Conservation (phyloP, 2,329 filamentous ascomycete genomes). For the Colletotrichum chrysophilum region DNA sequence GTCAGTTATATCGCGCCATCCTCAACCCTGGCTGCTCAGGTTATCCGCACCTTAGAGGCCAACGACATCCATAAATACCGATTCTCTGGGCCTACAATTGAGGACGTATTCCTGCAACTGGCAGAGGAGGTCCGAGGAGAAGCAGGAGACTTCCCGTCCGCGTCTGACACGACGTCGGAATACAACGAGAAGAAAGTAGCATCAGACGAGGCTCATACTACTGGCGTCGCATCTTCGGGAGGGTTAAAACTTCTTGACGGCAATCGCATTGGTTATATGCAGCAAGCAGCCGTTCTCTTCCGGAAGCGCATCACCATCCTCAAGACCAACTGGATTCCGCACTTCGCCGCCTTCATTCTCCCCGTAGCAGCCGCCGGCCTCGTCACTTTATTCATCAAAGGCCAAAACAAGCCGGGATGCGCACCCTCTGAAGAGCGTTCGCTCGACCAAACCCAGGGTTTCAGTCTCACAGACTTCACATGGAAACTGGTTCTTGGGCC, state of each 20-base stretch:
- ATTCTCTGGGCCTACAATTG: conserved; percentile 87
- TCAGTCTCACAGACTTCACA: conserved; percentile 39
- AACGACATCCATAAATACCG: conserved; percentile 77
- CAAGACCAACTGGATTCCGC: conserved; percentile 79
- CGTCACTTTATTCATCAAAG: conserved; percentile 76
- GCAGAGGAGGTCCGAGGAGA: conserved; percentile 75
- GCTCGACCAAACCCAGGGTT: conserved; percentile 39
- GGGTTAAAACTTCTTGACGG: conserved; percentile 70
- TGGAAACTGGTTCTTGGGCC: conserved; percentile 50
- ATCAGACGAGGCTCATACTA: background rate
- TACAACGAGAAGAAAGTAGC: conserved; percentile 31
- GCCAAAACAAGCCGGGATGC: conserved; percentile 57
- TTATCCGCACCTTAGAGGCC: conserved; percentile 73
- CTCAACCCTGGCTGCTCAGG: conserved; percentile 72
- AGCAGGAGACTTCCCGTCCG: background rate
- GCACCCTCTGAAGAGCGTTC: conserved; percentile 53
- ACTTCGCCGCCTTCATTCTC: conserved; percentile 75
- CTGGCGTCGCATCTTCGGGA: conserved; percentile 22
- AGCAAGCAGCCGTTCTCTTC: conserved; percentile 78
- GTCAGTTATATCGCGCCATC: conserved; percentile 74
- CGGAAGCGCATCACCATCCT: conserved; percentile 79
- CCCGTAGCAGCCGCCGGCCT: conserved; percentile 82
- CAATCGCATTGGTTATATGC: conserved; percentile 68
- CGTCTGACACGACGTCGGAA: background rate
- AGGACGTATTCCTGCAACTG: conserved; percentile 88